phyloP scores from a whole-genome alignment of 1,139 yeast genomes.

The Hyphopichia khmerensis region DNA sequence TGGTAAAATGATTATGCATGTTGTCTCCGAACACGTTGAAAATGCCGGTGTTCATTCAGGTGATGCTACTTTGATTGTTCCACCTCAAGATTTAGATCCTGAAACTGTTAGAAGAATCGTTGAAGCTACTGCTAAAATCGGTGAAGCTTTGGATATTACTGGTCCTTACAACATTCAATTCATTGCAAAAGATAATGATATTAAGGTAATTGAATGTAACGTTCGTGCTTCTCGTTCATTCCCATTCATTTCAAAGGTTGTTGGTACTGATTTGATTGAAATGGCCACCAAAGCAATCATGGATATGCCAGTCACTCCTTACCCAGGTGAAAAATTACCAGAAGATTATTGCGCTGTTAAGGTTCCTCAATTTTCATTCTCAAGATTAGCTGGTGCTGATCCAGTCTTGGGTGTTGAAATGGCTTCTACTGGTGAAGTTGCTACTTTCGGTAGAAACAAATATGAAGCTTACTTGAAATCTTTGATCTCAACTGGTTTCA shows the following conservation, averaged over 20 bases:
- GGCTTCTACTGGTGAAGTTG: constrained; percentile 99
- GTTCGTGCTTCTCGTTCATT: constrained; percentile 97
- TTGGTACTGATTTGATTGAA: constrained; percentile 95
- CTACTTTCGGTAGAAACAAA: constrained; percentile 93
- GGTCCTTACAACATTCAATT: constrained; percentile 99
- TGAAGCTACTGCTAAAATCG: constrained; percentile 88
- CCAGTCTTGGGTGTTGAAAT: constrained; percentile 98
- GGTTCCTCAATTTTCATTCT: constrained; percentile 97
- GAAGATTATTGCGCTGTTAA: constrained; percentile 95
- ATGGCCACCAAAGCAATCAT: constrained; percentile 96
- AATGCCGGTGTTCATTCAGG: constrained; percentile 99
- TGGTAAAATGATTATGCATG: constrained; percentile 89
- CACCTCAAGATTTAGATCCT: constrained; percentile 76
- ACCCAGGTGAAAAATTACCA: constrained; percentile 86
- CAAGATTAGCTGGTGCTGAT: constrained; percentile 97
- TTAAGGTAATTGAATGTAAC: constrained; percentile 96
- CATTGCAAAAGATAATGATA: constrained; percentile 61
- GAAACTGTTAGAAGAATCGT: constrained; percentile 62
- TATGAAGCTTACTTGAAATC: constrained; percentile 97
- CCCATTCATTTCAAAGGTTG: constrained; percentile 98
- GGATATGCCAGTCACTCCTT: constrained; percentile 84
- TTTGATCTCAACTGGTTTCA: constrained; percentile 91
- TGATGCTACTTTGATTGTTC: constrained; percentile 92
- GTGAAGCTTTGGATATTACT: constrained; percentile 89
- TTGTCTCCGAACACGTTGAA: constrained; percentile 96